phyloP scores from a whole-genome alignment of 805 yeast genomes.

The Kuraishia molischiana region DNA sequence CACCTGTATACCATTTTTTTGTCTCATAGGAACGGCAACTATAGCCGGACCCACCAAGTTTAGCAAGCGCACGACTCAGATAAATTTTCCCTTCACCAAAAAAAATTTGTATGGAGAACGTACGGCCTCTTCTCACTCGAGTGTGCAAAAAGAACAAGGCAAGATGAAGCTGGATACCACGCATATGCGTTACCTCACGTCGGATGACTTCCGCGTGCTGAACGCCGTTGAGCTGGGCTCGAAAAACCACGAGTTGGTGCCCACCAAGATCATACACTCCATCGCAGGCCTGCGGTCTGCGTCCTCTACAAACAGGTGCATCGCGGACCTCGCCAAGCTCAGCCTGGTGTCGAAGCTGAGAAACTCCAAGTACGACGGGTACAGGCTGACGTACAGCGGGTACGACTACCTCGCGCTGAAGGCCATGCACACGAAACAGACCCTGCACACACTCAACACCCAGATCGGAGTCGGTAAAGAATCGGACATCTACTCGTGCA shows the following conservation, averaged over 20 bases:
- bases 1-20: too few species aligned
- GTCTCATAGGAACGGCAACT: too few species aligned
- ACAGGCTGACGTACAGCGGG: slow-evolving; percentile 79
- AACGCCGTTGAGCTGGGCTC: slow-evolving; percentile 89
- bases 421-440: slow-evolving; percentile 65
- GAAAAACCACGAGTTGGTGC: slow-evolving; percentile 89
- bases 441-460: slow-evolving; percentile 70
- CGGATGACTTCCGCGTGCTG: slow-evolving; percentile 84
- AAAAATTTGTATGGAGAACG: too few species aligned
- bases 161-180: slow-evolving; percentile 86
- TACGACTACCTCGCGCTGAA: slow-evolving; percentile 88
- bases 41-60: too few species aligned
- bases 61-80: too few species aligned
- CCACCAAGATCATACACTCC: slow-evolving; percentile 73
- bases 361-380: slow-evolving; percentile 94
- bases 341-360: slow-evolving; percentile 68
- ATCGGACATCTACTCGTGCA: slow-evolving; percentile 84
- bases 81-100: too few species aligned
- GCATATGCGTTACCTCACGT: slow-evolving; percentile 86
- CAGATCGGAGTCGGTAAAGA: slow-evolving; percentile 97
- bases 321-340: slow-evolving; percentile 80
- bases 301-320: slow-evolving; percentile 68
- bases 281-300: slow-evolving; percentile 69
- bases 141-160: too few species aligned
- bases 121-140: too few species aligned